Percentiles rank a stretch among this genome's conserved stretches.
Conservation (phyloP, 495 filamentous ascomycete species). For the Eremomyces bilateralis region DNA sequence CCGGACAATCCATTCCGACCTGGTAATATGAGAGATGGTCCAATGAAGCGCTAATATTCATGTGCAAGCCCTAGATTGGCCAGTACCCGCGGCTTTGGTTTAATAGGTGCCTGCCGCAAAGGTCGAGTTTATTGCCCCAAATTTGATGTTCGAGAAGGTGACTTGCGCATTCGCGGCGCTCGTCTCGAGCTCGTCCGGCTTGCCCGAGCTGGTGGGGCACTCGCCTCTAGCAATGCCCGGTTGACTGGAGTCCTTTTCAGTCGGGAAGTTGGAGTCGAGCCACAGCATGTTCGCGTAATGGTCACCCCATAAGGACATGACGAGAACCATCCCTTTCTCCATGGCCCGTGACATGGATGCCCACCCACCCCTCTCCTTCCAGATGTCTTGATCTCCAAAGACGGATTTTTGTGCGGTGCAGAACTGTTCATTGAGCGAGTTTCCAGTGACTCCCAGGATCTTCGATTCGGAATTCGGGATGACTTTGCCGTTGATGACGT, state of each 20-base stretch:
- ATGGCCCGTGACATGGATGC: conserved; percentile 33
- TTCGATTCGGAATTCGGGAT: conserved; percentile 35
- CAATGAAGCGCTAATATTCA: too few relatives aligned
- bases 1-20: too few relatives aligned
- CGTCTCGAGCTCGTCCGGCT: conserved; percentile 35
- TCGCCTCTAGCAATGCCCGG: conserved; percentile 15
- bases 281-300: conserved; percentile 61
- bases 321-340: conserved; percentile 43
- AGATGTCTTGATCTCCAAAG: conserved; percentile 29
- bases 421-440: conserved; percentile 37
- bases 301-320: conserved; percentile 64
- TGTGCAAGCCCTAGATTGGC: too few relatives aligned
- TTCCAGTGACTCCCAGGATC: conserved; percentile 28
- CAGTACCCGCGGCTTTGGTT: too few relatives aligned
- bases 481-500: conserved; percentile 36
- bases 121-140: conserved; percentile 31
- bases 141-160: conserved; percentile 44
- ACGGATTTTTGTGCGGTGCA: conserved; percentile 30
- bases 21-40: too few relatives aligned
- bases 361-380: conserved; percentile 37
- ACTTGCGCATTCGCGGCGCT: conserved; percentile 33
- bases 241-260: conserved; percentile 25
- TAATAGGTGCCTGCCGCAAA: too few relatives aligned
- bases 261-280: conserved; percentile 60
- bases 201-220: conserved; percentile 36